Percentiles rank a stretch among this genome's conserved stretches.
These are phyloP conservation scores for Daldinia eschscholtzii DNA, from an alignment of 2,329 filamentous ascomycete species.

Conservation along the genomic window DNA sequence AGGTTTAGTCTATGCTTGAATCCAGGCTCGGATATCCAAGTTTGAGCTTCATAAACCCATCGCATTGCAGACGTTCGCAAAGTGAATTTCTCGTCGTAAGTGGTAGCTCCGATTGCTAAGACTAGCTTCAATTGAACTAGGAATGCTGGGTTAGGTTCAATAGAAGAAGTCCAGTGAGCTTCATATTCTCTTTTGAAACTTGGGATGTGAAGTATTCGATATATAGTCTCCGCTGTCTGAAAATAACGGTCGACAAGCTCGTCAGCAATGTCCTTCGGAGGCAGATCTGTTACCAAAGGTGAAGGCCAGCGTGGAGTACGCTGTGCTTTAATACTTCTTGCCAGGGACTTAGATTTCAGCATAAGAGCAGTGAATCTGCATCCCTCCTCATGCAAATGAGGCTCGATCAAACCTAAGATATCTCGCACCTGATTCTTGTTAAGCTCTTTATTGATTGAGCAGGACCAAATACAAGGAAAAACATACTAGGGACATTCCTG, in stretches of 20 bases:
- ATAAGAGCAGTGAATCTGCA: conserved; percentile 56
- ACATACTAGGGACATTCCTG: conserved; percentile 60
- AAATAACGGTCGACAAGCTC: conserved; percentile 64
- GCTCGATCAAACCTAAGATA: conserved; percentile 60
- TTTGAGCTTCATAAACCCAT: conserved; percentile 70
- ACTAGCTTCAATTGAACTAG: conserved; percentile 70
- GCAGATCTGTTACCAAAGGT: conserved; percentile 58
- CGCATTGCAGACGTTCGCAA: conserved; percentile 62
- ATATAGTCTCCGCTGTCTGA: conserved; percentile 60
- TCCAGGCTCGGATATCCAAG: conserved; percentile 65
- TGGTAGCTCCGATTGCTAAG: conserved; percentile 67
- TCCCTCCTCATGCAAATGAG: conserved; percentile 54
- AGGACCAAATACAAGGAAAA: conserved; percentile 27
- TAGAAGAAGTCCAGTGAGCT: conserved; percentile 59
- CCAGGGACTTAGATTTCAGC: conserved; percentile 66
- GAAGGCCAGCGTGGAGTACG: conserved; percentile 64
- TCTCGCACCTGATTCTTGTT: conserved; percentile 55
- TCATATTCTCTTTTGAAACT: conserved; percentile 64
- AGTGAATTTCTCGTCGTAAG: conserved; percentile 64
- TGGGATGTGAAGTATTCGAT: conserved; percentile 65
- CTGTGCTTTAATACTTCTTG: conserved; percentile 63
- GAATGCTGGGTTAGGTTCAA: conserved; percentile 58
- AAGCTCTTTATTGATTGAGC: conserved; percentile 19
- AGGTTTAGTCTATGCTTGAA: conserved; percentile 66
- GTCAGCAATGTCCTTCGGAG: conserved; percentile 60